Evolutionary conservation across 129 eudicot genomes (phyloP).

Genomic region (Saposhnikovia divaricata): DNA sequence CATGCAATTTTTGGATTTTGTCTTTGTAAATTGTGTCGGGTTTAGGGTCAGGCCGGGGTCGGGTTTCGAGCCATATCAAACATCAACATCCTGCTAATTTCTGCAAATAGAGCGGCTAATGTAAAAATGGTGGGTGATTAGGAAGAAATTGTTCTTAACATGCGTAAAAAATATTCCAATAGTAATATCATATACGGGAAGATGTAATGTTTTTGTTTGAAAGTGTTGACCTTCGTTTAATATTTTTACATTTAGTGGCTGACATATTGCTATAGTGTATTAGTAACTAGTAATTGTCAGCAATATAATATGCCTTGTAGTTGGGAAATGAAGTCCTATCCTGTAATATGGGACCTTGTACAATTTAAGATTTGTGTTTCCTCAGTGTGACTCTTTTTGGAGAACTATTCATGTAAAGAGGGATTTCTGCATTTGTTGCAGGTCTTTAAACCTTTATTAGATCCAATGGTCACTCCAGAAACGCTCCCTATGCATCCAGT

Average conservation of each 20-base stretch:
- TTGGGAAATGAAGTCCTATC: neutral
- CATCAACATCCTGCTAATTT: neutral
- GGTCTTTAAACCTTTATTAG: conserved; percentile 88
- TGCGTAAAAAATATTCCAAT: neutral
- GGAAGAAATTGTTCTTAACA: neutral
- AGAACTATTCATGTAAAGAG: neutral
- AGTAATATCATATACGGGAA: neutral
- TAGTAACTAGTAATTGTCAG: neutral
- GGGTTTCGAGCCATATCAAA: neutral
- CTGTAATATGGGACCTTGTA: neutral
- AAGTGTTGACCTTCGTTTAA: neutral
- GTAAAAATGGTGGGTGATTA: neutral
- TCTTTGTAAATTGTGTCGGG: too few species aligned
- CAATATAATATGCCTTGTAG: neutral
- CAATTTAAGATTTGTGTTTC: neutral
- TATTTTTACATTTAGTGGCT: neutral
- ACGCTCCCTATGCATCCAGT: conserved; percentile 99
- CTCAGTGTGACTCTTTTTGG: neutral
- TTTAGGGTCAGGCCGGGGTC: too few species aligned
- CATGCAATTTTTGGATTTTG: neutral
- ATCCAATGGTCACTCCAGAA: conserved; percentile 98
- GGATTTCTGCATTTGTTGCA: conserved; percentile 11
- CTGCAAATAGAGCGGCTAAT: neutral
- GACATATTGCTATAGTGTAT: neutral
- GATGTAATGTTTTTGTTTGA: neutral